Evolutionary conservation across 2,329 filamentous ascomycete species (phyloP).

Genomic region (Colletotrichum lentis): DNA sequence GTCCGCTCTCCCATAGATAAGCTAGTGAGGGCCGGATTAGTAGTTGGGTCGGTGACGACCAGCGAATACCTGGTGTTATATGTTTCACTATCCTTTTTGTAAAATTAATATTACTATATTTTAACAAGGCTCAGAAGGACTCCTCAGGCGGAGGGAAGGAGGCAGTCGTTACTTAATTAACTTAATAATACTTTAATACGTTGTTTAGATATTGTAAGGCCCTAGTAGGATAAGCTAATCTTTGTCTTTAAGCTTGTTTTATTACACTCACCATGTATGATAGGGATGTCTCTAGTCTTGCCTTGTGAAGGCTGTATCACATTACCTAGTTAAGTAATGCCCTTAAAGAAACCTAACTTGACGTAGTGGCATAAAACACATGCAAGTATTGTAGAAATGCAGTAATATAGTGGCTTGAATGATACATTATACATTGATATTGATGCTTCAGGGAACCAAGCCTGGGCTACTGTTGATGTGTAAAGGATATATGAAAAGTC

Average conservation of each 20-base stretch:
- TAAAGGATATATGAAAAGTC: slow-evolving; percentile 28
- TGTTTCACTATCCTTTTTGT: too few species aligned
- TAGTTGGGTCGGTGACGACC: too few species aligned
- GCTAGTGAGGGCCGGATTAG: too few species aligned
- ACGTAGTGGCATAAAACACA: background rate
- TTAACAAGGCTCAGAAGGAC: too few species aligned
- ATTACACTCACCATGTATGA: background rate
- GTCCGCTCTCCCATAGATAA: slow-evolving; percentile 16
- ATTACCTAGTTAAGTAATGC: background rate
- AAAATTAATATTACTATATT: too few species aligned
- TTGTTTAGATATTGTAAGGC: background rate
- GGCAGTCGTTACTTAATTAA: too few species aligned
- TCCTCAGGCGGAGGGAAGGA: too few species aligned
- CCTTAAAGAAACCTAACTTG: background rate
- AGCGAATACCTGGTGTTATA: too few species aligned
- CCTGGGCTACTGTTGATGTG: slow-evolving; percentile 7
- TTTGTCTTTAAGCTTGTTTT: background rate
- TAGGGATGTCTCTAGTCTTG: too few species aligned
- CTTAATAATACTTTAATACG: too few species aligned
- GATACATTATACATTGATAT: slow-evolving; percentile 34
- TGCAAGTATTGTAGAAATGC: background rate
- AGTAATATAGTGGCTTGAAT: background rate
- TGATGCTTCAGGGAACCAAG: background rate
- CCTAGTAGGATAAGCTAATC: background rate
- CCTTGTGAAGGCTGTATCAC: background rate